Evolutionary conservation across 2,329 filamentous ascomycete species (phyloP).

Genomic region (Phoma sp.): DNA sequence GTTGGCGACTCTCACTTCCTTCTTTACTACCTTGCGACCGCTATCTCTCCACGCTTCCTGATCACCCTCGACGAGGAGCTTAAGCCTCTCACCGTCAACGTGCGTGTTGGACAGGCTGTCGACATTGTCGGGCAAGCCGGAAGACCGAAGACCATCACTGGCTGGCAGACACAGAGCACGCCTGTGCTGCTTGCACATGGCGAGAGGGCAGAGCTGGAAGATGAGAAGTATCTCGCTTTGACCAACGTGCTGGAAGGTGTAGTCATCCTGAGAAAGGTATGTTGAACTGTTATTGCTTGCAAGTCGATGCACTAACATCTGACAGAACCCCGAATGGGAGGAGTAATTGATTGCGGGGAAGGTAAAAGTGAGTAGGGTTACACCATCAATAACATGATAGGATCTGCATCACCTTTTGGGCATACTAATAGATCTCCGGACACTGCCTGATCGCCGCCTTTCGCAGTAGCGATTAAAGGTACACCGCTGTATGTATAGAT

Average conservation of each 20-base stretch:
- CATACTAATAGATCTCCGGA: constrained; percentile 40
- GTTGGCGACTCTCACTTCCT: constrained; percentile 82
- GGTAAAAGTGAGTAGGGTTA: constrained; percentile 3
- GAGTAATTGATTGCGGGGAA: constrained; percentile 34
- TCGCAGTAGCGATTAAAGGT: constrained; percentile 9
- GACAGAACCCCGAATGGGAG: constrained; percentile 55
- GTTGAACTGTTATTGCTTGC: constrained; percentile 26
- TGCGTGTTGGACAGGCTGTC: constrained; percentile 95
- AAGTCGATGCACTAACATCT: constrained; percentile 18
- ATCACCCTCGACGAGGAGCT: constrained; percentile 95
- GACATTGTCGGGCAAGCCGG: constrained; percentile 98
- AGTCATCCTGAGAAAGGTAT: constrained; percentile 95
- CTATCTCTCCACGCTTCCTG: constrained; percentile 96
- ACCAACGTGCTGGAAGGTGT: constrained; percentile 91
- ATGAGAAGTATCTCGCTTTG: constrained; percentile 94
- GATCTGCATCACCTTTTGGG: constrained; percentile 25
- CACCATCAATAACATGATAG: constrained; percentile 13
- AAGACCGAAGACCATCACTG: constrained; percentile 97
- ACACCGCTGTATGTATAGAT: constrained; percentile 39
- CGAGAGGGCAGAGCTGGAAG: constrained; percentile 94
- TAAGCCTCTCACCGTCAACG: constrained; percentile 92
- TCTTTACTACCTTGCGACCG: constrained; percentile 94
- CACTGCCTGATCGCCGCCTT: constrained; percentile 13
- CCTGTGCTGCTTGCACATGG: constrained; percentile 93
- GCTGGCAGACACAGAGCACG: constrained; percentile 99